Conservation (phyloP, 768 basidiomycete genomes). For the Pleurotus salmoneostramineus region DNA sequence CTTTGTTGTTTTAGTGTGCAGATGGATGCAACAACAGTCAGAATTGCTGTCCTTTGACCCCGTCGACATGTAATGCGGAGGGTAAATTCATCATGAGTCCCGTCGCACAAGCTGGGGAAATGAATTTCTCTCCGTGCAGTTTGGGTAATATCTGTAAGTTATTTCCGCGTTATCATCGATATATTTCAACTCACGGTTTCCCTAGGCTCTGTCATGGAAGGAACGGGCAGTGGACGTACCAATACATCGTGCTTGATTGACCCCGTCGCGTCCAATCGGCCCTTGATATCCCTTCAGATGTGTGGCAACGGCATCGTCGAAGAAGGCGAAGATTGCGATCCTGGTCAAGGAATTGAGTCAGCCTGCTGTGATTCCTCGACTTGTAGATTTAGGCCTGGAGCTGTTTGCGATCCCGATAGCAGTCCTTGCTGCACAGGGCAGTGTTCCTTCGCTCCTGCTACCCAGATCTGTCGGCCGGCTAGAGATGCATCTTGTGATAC, state of each 20-base stretch:
- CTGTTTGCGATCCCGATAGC: slow-evolving; percentile 77
- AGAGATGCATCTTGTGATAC: slow-evolving; percentile 66
- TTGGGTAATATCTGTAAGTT: slow-evolving; percentile 78
- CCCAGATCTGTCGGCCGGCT: slow-evolving; percentile 68
- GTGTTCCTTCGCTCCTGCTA: slow-evolving; percentile 67
- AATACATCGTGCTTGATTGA: slow-evolving; percentile 69
- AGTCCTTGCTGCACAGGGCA: slow-evolving; percentile 68
- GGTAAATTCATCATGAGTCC: slow-evolving; percentile 83
- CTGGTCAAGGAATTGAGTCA: slow-evolving; percentile 54
- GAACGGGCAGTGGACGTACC: slow-evolving; percentile 35
- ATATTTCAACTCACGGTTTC: not conserved
- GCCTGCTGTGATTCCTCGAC: slow-evolving; percentile 71
- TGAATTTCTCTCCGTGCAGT: slow-evolving; percentile 71
- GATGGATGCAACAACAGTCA: slow-evolving; percentile 54
- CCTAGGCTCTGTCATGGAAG: slow-evolving; percentile 61
- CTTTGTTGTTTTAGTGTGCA: slow-evolving; percentile 44
- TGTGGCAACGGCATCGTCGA: slow-evolving; percentile 86
- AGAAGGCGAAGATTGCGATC: slow-evolving; percentile 84
- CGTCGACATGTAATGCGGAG: slow-evolving; percentile 57
- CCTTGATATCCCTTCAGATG: slow-evolving; percentile 63
- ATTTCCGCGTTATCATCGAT: slow-evolving; percentile 8
- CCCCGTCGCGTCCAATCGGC: slow-evolving; percentile 35
- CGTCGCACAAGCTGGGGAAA: slow-evolving; percentile 59
- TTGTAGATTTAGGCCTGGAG: slow-evolving; percentile 69
- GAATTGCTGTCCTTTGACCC: slow-evolving; percentile 67